Percentiles rank a stretch among this genome's conserved stretches.
Conservation (phyloP, 1,284 basidiomycete genomes). For the Laetiporus sulphureus region DNA sequence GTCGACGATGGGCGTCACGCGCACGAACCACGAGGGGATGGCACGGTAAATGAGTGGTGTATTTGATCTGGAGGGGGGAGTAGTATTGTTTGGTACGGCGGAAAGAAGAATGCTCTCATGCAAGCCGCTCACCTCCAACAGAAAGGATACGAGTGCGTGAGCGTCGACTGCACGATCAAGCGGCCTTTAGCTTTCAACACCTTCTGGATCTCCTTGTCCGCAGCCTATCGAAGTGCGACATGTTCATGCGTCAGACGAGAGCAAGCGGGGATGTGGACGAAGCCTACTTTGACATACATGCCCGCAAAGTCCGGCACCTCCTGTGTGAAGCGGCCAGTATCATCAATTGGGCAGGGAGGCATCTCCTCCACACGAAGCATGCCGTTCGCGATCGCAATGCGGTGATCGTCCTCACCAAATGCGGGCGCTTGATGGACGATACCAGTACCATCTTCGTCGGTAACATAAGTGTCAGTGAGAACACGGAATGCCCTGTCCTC, state of each 20-base stretch:
- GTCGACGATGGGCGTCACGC: slow-evolving; percentile 81
- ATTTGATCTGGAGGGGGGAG: slow-evolving; percentile 55
- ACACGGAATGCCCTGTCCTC: slow-evolving; percentile 92
- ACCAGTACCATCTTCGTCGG: slow-evolving; percentile 90
- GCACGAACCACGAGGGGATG: slow-evolving; percentile 95
- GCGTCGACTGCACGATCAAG: slow-evolving; percentile 82
- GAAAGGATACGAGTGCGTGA: slow-evolving; percentile 93
- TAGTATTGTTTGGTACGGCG: no score
- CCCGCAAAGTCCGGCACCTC: slow-evolving; percentile 91
- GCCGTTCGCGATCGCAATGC: slow-evolving; percentile 82
- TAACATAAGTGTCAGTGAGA: slow-evolving; percentile 90
- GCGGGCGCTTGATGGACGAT: slow-evolving; percentile 99
- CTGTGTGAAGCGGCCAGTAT: slow-evolving; percentile 81
- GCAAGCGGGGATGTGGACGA: no score
- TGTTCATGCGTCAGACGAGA: no score
- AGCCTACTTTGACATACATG: slow-evolving; percentile 82
- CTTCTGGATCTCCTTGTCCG: slow-evolving; percentile 94
- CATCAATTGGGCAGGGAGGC: slow-evolving; percentile 95
- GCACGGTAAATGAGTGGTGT: slow-evolving; percentile 97
- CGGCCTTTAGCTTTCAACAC: slow-evolving; percentile 84
- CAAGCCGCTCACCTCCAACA: slow-evolving; percentile 87
- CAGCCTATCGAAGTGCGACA: no score
- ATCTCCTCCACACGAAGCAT: slow-evolving; percentile 82
- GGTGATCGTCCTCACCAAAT: slow-evolving; percentile 99
- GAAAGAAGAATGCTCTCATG: no score